Percentiles rank a stretch among this genome's conserved stretches.
phyloP scores from a whole-genome alignment of 108 stramenopile species.

The Asterionellopsis glacialis region DNA sequence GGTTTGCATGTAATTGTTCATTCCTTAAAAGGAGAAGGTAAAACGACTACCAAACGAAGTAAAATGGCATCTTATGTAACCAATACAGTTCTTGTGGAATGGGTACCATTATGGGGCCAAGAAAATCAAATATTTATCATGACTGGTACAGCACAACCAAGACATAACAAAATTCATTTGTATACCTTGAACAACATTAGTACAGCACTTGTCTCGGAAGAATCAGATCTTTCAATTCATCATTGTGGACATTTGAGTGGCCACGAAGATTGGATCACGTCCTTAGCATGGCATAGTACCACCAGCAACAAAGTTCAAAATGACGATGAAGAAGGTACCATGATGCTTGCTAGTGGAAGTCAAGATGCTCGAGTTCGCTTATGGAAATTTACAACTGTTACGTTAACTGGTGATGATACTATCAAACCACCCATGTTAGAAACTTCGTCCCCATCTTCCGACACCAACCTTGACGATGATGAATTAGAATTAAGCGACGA shows the following conservation, averaged over 20 bases:
- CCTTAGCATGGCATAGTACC: slow-evolving; percentile 50
- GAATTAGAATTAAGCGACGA: slow-evolving; percentile 44
- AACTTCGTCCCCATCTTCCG: background rate
- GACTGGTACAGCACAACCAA: slow-evolving; percentile 67
- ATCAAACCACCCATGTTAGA: background rate
- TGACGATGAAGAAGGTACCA: too few species aligned
- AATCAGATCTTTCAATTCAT: slow-evolving; percentile 12
- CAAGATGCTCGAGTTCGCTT: slow-evolving; percentile 82
- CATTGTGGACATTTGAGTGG: slow-evolving; percentile 55
- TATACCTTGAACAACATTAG: slow-evolving; percentile 22
- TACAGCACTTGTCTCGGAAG: too few species aligned
- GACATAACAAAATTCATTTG: slow-evolving; percentile 76
- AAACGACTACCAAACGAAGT: background rate
- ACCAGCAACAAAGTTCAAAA: slow-evolving; percentile 22
- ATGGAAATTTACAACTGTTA: slow-evolving; percentile 62
- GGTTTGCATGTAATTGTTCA: slow-evolving; percentile 21
- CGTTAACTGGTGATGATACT: background rate
- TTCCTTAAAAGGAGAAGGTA: background rate
- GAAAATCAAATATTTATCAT: slow-evolving; percentile 34
- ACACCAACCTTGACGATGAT: slow-evolving; percentile 26
- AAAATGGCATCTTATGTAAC: slow-evolving; percentile 13
- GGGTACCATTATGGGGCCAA: too few species aligned
- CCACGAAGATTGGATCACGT: slow-evolving; percentile 86
- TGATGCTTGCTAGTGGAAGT: slow-evolving; percentile 55
- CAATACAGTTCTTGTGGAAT: slow-evolving; percentile 36